These are phyloP conservation scores for Trichocladium uniseriatum DNA, from an alignment of 495 filamentous ascomycete species.

Conservation along the genomic window DNA sequence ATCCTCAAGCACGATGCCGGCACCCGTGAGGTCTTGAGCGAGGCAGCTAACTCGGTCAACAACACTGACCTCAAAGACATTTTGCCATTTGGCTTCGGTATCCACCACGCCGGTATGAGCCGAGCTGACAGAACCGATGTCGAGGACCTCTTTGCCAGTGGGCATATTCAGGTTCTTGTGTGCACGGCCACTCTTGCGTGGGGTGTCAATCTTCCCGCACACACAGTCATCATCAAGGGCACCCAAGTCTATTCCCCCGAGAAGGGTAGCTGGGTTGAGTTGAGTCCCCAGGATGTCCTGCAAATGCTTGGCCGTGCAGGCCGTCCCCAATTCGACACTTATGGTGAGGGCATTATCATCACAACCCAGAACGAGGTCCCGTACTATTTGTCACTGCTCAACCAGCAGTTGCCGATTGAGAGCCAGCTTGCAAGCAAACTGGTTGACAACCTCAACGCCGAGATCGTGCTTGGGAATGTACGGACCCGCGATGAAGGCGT, in stretches of 20 bases:
- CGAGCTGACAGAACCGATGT: conserved; percentile 87
- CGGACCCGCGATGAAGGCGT: conserved; percentile 88
- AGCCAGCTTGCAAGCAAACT: conserved; percentile 90
- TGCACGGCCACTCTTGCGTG: conserved; percentile 94
- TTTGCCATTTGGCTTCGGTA: conserved; percentile 91
- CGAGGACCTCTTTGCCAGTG: conserved; percentile 86
- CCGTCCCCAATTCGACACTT: conserved; percentile 93
- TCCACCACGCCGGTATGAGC: conserved; percentile 96
- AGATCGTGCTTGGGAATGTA: conserved; percentile 93
- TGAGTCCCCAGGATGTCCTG: conserved; percentile 94
- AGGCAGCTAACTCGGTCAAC: conserved; percentile 73
- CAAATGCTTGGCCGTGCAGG: conserved; percentile 98
- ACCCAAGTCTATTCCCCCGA: conserved; percentile 98
- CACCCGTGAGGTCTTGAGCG: conserved; percentile 74
- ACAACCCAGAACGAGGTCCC: conserved; percentile 90
- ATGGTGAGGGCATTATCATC: conserved; percentile 97
- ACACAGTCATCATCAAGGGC: conserved; percentile 95
- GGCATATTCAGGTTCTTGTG: conserved; percentile 86
- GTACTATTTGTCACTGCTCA: conserved; percentile 92
- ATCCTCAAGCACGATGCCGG: conserved; percentile 91
- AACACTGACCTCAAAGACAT: conserved; percentile 91
- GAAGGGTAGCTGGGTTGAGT: conserved; percentile 96
- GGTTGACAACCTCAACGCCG: conserved; percentile 94
- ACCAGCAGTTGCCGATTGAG: conserved; percentile 95
- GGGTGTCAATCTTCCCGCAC: conserved; percentile 91